Evolutionary conservation across 768 basidiomycete genomes (phyloP), one percentile per base, ranked within the genome.

Genomic region (Russula lepida): DNA sequence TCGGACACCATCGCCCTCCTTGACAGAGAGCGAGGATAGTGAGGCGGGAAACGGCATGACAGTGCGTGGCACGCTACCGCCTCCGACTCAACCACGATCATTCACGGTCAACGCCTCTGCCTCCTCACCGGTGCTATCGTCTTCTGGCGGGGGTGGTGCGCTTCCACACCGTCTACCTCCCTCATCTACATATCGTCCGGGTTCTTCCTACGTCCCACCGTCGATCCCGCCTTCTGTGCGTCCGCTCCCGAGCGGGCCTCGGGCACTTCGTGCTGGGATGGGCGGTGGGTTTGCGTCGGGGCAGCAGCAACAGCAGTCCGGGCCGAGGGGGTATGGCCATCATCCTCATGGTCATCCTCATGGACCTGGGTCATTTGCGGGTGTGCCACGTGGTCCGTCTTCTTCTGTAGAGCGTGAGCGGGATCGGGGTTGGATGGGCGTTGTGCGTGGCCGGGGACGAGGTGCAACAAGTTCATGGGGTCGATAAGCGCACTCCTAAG

Each of bases 41-140:
- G 66, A 66, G n/a, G 43, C 58, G 2, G 52, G 59, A n/a, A n/a
- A 48, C 4, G 37, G 33, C 21, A 39, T 35, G 4, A 4, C 49
- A 11, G n/a, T 21, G 44, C 56, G 62, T n/a, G n/a, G 41, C 15
- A 46, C 47, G 1, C 53, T 56, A 1, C 66, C 64, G 7, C 62
- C 66, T 1, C 66, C 66, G 11, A 65, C 66, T 3, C 66, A 65
- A 23, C 66, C 66, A n/a, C 64, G 66, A 12, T 59, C 64, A 2
- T 65, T 65, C 37, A 9, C 23, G n/a, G 27, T 44, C 39, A 30
- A 33, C 15, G 6, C 59, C 2, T 19, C 43, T 11, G 11, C 43
- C 43, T 17, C 39, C 6, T 44, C 56, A 23, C 15, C 51, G 35
- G 33, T 25, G 15, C n/a, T 52, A n/a, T 53, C 58, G 13, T 44